A percentile compares a stretch with the other conserved stretches of the same genome.
Conservation (phyloP, 441 rosid genomes). For the Populus hybrid region DNA sequence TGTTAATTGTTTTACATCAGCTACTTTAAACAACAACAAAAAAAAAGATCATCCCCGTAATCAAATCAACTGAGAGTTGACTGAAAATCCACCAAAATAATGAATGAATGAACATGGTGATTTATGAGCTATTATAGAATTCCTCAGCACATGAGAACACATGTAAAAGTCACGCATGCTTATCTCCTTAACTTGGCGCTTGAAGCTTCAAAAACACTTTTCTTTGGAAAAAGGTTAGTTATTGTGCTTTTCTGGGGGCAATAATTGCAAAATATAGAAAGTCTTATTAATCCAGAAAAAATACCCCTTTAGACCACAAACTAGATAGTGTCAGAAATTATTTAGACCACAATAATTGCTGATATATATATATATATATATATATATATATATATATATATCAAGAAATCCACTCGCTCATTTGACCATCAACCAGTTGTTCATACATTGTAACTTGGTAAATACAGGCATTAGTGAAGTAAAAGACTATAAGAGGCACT, state of each 20-base stretch:
- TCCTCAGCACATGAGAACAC: neutral
- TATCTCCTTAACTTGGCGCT: neutral
- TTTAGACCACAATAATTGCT: neutral
- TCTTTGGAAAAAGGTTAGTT: neutral
- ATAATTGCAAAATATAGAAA: slow-evolving; percentile 13
- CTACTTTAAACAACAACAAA: neutral
- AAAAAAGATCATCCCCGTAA: neutral
- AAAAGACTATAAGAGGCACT: neutral
- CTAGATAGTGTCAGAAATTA: neutral
- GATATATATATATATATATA: neutral
- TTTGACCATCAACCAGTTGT: slow-evolving; percentile 10
- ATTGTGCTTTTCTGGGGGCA: neutral
- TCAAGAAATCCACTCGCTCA: neutral
- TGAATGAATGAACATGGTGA: neutral
- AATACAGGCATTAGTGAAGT: neutral
- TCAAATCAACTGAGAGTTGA: neutral
- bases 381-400: neutral
- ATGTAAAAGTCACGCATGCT: neutral
- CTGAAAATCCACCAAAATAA: neutral
- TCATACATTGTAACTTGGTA: neutral
- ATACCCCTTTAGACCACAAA: neutral
- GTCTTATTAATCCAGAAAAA: neutral
- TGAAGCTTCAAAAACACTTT: neutral
- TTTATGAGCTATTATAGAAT: neutral
- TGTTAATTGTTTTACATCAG: neutral